phyloP scores from a whole-genome alignment of 345 rosid genomes.

The Combretum micranthum region DNA sequence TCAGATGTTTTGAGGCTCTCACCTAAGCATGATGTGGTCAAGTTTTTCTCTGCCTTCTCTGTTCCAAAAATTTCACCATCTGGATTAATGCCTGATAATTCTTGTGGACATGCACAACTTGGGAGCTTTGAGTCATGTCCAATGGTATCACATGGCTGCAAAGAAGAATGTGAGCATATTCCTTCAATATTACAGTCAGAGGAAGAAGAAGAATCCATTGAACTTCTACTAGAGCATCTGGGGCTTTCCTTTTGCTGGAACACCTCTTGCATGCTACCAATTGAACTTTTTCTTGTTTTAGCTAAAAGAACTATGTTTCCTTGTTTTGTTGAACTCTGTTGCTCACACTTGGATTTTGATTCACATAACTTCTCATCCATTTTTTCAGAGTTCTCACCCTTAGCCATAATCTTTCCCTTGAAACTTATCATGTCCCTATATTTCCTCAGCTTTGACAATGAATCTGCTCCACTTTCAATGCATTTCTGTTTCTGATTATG shows the following conservation, averaged over 20 bases:
- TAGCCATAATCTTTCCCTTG: constrained; percentile 21
- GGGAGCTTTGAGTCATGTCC: no score
- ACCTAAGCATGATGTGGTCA: constrained; percentile 18
- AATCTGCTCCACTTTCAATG: constrained; percentile 12
- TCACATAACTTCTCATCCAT: constrained; percentile 17
- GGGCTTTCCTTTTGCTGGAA: constrained; percentile 11
- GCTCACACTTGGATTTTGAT: constrained; percentile 5
- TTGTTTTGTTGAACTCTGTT: constrained; percentile 17
- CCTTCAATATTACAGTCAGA: constrained; percentile 18
- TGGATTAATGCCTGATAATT: constrained; percentile 2
- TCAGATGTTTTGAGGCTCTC: constrained; percentile 32
- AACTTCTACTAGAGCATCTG: constrained; percentile 20
- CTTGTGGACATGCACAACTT: no score
- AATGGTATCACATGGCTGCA: neutral
- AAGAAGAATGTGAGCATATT: constrained; percentile 16
- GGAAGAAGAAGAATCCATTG: constrained; percentile 20
- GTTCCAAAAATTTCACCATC: constrained; percentile 15
- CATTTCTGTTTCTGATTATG: constrained; percentile 16
- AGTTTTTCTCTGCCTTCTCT: constrained; percentile 4
- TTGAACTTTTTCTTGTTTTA: constrained; percentile 28
- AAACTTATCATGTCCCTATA: constrained; percentile 22
- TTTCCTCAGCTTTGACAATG: constrained; percentile 21
- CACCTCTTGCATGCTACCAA: constrained; percentile 6
- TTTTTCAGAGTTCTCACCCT: constrained; percentile 17
- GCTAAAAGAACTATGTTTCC: constrained; percentile 35